Evolutionary conservation across 352 stramenopile genomes (phyloP).

Genomic region (Phytophthora rubi): DNA sequence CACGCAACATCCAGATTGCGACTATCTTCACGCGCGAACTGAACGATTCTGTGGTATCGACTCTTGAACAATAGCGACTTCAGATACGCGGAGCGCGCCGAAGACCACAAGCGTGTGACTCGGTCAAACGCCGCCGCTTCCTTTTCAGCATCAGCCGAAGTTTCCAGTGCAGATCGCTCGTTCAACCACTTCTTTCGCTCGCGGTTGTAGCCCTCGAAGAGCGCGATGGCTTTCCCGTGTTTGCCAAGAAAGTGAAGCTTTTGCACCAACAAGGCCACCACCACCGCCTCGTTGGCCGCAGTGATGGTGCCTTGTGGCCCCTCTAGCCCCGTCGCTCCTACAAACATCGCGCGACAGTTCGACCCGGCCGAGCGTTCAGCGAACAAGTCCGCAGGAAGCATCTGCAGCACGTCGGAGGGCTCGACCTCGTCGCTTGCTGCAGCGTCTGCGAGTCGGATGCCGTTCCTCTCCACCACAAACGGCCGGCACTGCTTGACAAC

Average conservation of each 20-base stretch:
- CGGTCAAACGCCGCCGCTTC: conserved; percentile 1
- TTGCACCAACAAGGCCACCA: conserved; percentile 20
- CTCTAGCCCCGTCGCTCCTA: background rate
- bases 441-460: conserved; percentile 9
- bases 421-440: background rate
- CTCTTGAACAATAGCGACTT: conserved; percentile 7
- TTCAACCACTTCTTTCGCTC: conserved; percentile 12
- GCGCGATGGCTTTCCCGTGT: conserved; percentile 2
- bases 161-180: background rate
- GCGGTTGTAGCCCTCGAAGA: conserved; percentile 19
- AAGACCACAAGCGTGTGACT: conserved; percentile 9
- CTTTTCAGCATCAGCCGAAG: background rate
- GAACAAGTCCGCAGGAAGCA: conserved; percentile 11
- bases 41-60: background rate
- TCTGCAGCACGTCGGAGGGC: conserved; percentile 6
- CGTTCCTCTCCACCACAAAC: conserved; percentile 10
- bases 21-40: conserved; percentile 7
- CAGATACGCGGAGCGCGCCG: conserved; percentile 15
- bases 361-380: conserved; percentile 7
- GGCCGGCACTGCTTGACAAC: conserved; percentile 17
- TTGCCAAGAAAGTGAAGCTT: conserved; percentile 3
- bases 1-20: conserved; percentile 10
- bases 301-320: background rate
- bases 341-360: conserved; percentile 8
- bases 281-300: conserved; percentile 18